Evolutionary conservation across 177 flowering plant species (phyloP).

Genomic region (Vitis hybrid): DNA sequence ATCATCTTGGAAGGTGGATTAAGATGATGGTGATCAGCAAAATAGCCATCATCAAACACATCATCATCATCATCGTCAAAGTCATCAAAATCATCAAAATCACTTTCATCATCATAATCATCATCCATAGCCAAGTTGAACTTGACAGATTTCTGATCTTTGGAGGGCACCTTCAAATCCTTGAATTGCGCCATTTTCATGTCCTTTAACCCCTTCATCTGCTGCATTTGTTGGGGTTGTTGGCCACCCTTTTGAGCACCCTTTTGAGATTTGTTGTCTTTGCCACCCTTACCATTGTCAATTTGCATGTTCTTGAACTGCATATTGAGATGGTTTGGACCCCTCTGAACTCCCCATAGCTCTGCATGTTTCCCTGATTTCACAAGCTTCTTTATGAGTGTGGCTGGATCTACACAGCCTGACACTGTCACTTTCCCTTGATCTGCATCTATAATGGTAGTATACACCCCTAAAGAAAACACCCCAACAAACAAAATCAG

Average conservation of each 20-base stretch:
- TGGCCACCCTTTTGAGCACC: slow-evolving; percentile 30
- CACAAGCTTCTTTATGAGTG: slow-evolving; percentile 54
- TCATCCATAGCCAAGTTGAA: slow-evolving; percentile 34
- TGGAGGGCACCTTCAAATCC: slow-evolving; percentile 22
- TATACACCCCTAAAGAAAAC: slow-evolving; percentile 44
- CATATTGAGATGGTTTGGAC: slow-evolving; percentile 22
- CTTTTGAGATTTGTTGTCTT: slow-evolving; percentile 35
- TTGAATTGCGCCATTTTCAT: slow-evolving; percentile 6
- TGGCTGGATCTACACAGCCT: slow-evolving; percentile 52
- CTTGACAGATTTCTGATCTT: slow-evolving; percentile 50
- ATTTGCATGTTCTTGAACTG: slow-evolving; percentile 49
- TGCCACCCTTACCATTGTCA: slow-evolving; percentile 26
- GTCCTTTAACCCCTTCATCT: slow-evolving; percentile 19
- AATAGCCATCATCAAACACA: slow-evolving; percentile 20
- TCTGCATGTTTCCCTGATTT: slow-evolving; percentile 69
- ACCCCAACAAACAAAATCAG: slow-evolving; percentile 2
- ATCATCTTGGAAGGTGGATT: slow-evolving; percentile 16
- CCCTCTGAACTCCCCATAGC: slow-evolving; percentile 47
- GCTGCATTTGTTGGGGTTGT: slow-evolving; percentile 16
- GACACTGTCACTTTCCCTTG: slow-evolving; percentile 64
- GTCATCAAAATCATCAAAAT: slow-evolving; percentile 24
- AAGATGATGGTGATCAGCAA: slow-evolving; percentile 12
- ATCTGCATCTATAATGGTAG: slow-evolving; percentile 40
- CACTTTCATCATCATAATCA: slow-evolving; percentile 23
- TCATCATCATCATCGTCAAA: slow-evolving; percentile 28